These are phyloP conservation scores for Inga oerstediana DNA, from an alignment of 306 rosid genomes.

Conservation along the genomic window DNA sequence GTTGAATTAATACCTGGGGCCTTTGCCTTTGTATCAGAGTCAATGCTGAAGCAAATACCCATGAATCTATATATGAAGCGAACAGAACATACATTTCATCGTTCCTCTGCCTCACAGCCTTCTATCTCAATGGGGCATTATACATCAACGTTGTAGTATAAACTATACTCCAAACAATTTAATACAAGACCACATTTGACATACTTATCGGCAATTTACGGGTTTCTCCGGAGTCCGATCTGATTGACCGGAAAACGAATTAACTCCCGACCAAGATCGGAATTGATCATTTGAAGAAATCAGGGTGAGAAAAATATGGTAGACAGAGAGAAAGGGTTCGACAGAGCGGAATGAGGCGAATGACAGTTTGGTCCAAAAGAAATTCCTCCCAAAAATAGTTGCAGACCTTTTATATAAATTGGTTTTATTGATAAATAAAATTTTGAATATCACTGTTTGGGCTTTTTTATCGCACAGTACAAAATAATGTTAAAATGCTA, in stretches of 20 bases:
- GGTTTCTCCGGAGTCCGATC: conserved; percentile 36
- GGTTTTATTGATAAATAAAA: no score
- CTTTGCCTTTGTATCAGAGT: conserved; percentile 40
- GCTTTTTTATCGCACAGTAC: no score
- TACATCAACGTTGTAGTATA: not conserved
- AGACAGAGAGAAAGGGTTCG: conserved; percentile 28
- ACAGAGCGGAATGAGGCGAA: not conserved
- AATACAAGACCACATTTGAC: not conserved
- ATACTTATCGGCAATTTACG: conserved; percentile 2
- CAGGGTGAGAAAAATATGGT: conserved; percentile 3
- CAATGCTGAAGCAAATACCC: conserved; percentile 91
- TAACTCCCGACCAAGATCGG: conserved; percentile 10
- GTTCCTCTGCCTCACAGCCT: conserved; percentile 1
- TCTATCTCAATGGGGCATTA: conserved; percentile 1
- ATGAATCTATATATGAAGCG: conserved; percentile 51
- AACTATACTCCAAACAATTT: not conserved
- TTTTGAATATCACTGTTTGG: no score
- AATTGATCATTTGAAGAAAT: conserved; percentile 9
- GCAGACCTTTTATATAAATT: no score
- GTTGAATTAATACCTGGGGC: conserved; percentile 39
- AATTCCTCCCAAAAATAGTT: not conserved
- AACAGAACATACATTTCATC: conserved; percentile 33
- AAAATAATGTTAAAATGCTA: no score
- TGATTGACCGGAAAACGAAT: conserved; percentile 21
- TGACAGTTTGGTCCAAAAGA: not conserved